These are phyloP conservation scores for Crinitomyces ghanaensis DNA, from an alignment of 805 yeast species.

Conservation along the genomic window DNA sequence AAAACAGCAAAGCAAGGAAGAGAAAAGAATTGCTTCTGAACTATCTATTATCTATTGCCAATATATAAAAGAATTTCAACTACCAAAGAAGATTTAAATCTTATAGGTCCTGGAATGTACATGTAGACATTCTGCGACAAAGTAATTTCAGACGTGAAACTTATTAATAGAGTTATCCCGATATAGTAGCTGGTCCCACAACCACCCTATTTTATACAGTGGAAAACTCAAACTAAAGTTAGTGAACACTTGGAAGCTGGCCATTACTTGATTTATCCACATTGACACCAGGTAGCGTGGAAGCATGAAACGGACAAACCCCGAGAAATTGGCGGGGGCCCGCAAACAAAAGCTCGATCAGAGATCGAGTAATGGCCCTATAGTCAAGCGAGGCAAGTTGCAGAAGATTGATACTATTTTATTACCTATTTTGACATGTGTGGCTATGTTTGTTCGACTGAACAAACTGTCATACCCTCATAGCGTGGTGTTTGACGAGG, in stretches of 20 bases:
- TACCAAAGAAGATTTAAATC: no score
- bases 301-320: not conserved
- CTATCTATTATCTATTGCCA: no score
- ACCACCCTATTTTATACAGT: no score
- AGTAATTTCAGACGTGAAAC: no score
- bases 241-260: not conserved
- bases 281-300: not conserved
- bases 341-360: slow-evolving; percentile 12
- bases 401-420: slow-evolving; percentile 11
- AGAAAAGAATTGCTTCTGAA: no score
- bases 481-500: slow-evolving; percentile 86
- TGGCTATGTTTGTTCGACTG: slow-evolving; percentile 52
- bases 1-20: no score
- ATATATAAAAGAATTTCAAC: no score
- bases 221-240: no score
- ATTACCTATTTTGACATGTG: slow-evolving; percentile 31
- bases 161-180: no score
- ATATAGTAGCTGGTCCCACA: no score
- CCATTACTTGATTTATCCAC: not conserved
- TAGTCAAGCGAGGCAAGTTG: slow-evolving; percentile 17
- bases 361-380: slow-evolving; percentile 18
- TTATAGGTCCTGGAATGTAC: no score
- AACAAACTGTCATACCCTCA: slow-evolving; percentile 53
- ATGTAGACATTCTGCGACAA: no score
- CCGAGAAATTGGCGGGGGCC: not conserved